Percentiles rank a stretch among this genome's conserved stretches.
Evolutionary conservation across 2,329 filamentous ascomycete genomes (phyloP).

Genomic region (Diaporthe batatas): DNA sequence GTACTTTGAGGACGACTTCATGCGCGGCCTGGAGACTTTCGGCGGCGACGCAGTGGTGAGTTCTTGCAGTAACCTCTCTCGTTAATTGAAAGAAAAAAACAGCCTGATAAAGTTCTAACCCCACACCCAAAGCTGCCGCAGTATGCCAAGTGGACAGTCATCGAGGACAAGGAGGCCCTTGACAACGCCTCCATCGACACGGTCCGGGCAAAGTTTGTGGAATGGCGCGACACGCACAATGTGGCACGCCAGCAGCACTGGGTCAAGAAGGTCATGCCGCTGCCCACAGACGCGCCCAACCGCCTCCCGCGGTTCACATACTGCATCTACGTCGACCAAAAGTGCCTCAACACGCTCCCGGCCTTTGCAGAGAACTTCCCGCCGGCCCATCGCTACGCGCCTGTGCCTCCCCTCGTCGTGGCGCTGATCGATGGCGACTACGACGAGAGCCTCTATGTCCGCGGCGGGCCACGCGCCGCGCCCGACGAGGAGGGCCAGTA

Average conservation of each 20-base stretch:
- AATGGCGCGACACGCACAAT: background rate
- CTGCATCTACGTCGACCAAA: slow-evolving; percentile 8
- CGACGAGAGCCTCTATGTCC: too few species aligned
- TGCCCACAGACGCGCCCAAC: background rate
- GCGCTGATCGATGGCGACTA: too few species aligned
- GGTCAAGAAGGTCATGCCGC: background rate
- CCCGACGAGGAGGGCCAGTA: too few species aligned
- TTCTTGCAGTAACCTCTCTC: too few species aligned
- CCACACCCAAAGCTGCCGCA: background rate
- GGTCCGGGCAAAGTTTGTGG: background rate
- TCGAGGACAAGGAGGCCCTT: background rate
- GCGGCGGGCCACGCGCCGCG: too few species aligned
- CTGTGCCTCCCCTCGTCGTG: too few species aligned
- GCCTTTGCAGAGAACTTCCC: too few species aligned
- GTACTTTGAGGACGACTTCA: background rate
- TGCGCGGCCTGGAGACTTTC: background rate
- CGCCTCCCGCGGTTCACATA: slow-evolving; percentile 1
- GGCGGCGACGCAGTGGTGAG: background rate
- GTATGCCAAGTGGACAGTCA: slow-evolving; percentile 16
- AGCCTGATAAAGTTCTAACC: too few species aligned
- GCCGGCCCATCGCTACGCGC: too few species aligned
- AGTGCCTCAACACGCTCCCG: background rate
- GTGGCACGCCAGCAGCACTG: background rate
- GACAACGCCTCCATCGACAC: background rate
- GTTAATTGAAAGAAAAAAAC: too few species aligned